A percentile compares a stretch with the other conserved stretches of the same genome.
These are phyloP conservation scores for Globisporangium okanoganense DNA, from an alignment of 352 stramenopile species.

Conservation along the genomic window DNA sequence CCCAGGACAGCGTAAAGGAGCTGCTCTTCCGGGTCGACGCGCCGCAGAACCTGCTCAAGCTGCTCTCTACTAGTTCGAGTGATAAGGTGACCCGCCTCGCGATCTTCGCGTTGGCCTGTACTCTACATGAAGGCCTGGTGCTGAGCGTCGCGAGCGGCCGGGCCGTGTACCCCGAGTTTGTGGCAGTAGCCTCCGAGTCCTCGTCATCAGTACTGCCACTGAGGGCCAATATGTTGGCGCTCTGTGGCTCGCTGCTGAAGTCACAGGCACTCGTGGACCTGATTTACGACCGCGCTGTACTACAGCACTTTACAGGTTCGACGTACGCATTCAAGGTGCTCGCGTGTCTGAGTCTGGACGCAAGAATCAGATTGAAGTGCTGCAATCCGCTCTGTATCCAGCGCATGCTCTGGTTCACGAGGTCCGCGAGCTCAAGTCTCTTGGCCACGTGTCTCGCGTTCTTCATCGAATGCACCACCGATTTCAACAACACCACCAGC, in stretches of 20 bases:
- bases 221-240: slow-evolving; percentile 15
- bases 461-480: slow-evolving; percentile 29
- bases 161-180: slow-evolving; percentile 9
- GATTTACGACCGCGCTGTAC: slow-evolving; percentile 26
- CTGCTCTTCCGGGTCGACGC: slow-evolving; percentile 48
- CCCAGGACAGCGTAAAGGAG: slow-evolving; percentile 32
- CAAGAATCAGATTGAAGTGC: slow-evolving; percentile 21
- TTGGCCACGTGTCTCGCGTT: slow-evolving; percentile 33
- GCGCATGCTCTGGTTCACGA: slow-evolving; percentile 30
- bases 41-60: slow-evolving; percentile 40
- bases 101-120: slow-evolving; percentile 44
- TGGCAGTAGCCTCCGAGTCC: slow-evolving; percentile 2
- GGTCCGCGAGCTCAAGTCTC: slow-evolving; percentile 23
- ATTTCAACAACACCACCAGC: not conserved
- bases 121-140: slow-evolving; percentile 29
- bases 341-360: slow-evolving; percentile 21
- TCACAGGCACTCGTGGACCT: slow-evolving; percentile 15
- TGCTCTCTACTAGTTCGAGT: slow-evolving; percentile 27
- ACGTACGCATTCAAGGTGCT: slow-evolving; percentile 40
- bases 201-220: slow-evolving; percentile 4
- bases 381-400: slow-evolving; percentile 23
- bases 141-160: slow-evolving; percentile 5
- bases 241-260: slow-evolving; percentile 17
- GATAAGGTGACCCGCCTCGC: slow-evolving; percentile 34
- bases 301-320: slow-evolving; percentile 17